Base-by-base conservation (phyloP, 2,329 filamentous ascomycete species). In the Ophiognomonia clavigignenti-juglandacearum region DNA sequence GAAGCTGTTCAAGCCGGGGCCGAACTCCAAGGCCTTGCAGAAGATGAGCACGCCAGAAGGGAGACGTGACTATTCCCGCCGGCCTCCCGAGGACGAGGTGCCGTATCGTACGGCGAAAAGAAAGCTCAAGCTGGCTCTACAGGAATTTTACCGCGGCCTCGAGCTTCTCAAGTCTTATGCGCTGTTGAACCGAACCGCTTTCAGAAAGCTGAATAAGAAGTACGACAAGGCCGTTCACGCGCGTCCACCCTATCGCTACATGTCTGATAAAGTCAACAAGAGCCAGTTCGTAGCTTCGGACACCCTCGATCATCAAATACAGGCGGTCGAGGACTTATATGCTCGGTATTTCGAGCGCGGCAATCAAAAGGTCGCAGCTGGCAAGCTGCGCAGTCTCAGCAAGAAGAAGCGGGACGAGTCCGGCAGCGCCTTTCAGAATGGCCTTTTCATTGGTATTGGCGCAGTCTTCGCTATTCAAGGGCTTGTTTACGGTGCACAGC, bases 201-300 rank as follows among this genome's bases (percentile, higher is more conserved):
- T 97, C 61, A 84, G 91, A 26, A 98, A 98, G 65, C 89, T 98
- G 61, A 96, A 95, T 68, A 98, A 98, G 66, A 98, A 98, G 67
- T 97, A 95, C 63, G 91, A 97, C 73, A 98, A 97, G 69, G 82
- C 86, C 2, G 82, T 90, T 47, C 81, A 90, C 57, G 85, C 89
- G 34, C 79, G 85, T 10, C 88, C 88, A 0, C 78, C 85, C 0
- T 78, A 86, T 60, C 80, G 85, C 23, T 97, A 92, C 64, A 87
- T 96, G 79, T 85, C 84, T 26, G 91, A 96, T 57, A 92, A 92
- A 61, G 90, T 98, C 57, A 92, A 88, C 69, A 84, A 85, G 53
- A 80, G 91, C 2, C 89, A 88, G 77, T 98, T 98, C 59, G 92
- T 96, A 34, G 85, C 88, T 61, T 96, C 90, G 62, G 86, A 95